Percentiles rank a stretch among this genome's conserved stretches.
phyloP scores from a whole-genome alignment of 2,329 filamentous ascomycete species.

The Alternaria solani region DNA sequence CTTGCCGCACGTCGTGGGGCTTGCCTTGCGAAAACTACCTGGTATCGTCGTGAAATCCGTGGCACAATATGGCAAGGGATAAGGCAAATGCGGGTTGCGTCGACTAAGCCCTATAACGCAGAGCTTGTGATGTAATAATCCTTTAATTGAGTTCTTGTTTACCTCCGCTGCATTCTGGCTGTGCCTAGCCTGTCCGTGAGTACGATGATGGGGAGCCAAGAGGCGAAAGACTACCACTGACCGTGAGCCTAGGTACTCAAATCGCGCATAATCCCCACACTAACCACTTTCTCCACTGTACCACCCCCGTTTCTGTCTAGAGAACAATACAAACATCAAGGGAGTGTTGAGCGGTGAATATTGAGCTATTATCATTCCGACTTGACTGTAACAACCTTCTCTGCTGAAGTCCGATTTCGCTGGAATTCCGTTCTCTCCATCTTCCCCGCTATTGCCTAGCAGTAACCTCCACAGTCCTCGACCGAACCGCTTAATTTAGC shows the following conservation, averaged over 20 bases:
- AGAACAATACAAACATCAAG: background rate
- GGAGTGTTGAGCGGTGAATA: background rate
- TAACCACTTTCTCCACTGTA: background rate
- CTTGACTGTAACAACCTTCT: background rate
- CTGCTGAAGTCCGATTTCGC: background rate
- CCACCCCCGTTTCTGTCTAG: background rate
- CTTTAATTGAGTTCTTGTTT: background rate
- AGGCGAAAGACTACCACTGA: background rate
- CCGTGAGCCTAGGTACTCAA: background rate
- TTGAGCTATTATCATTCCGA: background rate
- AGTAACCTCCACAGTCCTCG: background rate
- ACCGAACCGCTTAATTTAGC: background rate
- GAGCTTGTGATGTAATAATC: background rate
- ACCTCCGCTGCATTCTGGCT: background rate
- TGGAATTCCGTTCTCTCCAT: background rate
- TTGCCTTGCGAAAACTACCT: background rate
- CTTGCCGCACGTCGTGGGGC: background rate
- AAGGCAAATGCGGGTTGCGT: background rate
- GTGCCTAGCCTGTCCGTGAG: background rate
- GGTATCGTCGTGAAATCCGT: background rate
- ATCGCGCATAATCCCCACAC: constrained; percentile 5
- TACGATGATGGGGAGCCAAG: background rate
- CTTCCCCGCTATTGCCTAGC: constrained; percentile 4
- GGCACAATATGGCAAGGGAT: background rate
- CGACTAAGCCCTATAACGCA: background rate